Percentiles rank a stretch among this genome's conserved stretches.
Evolutionary conservation across 2,329 filamentous ascomycete species (phyloP).

Genomic region (Trichophyton benhamiae): DNA sequence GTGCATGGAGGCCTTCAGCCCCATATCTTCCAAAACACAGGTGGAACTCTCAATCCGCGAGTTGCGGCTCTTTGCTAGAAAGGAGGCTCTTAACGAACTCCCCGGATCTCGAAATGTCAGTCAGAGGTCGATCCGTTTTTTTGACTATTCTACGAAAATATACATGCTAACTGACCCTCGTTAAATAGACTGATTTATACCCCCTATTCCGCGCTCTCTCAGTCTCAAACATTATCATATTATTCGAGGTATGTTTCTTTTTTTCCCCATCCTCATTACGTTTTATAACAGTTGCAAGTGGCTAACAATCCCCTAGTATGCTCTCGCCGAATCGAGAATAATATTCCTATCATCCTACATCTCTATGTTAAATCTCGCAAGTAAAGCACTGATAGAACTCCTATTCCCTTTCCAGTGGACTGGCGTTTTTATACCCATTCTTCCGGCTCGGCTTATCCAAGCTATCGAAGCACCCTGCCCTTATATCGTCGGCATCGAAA

Average conservation of each 20-base stretch:
- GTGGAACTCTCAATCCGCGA: conserved; percentile 86
- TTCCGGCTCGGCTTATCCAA: conserved; percentile 76
- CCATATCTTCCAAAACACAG: conserved; percentile 86
- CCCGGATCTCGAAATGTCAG: conserved; percentile 66
- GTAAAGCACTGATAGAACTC: conserved; percentile 70
- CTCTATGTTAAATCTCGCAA: conserved; percentile 88
- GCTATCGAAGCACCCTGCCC: conserved; percentile 90
- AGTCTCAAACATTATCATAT: conserved; percentile 77
- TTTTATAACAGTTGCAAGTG: background rate
- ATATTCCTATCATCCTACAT: conserved; percentile 93
- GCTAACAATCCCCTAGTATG: conserved; percentile 42
- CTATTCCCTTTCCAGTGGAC: conserved; percentile 88
- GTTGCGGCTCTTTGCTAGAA: conserved; percentile 78
- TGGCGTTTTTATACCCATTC: conserved; percentile 83
- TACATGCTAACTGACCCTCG: conserved; percentile 7
- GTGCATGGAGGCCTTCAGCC: conserved; percentile 87
- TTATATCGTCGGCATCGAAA: conserved; percentile 92
- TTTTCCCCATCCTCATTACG: background rate
- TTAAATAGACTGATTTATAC: conserved; percentile 61
- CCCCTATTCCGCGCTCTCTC: conserved; percentile 82
- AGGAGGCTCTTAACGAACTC: conserved; percentile 84
- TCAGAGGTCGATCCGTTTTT: conserved; percentile 2
- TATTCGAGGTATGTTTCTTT: conserved; percentile 53
- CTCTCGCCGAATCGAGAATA: conserved; percentile 83
- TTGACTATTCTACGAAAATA: background rate